Percentiles rank a stretch among this genome's conserved stretches.
These are phyloP conservation scores for Pyrrhoderma lamaoense DNA, from an alignment of 1,284 basidiomycete genomes.

Conservation along the genomic window DNA sequence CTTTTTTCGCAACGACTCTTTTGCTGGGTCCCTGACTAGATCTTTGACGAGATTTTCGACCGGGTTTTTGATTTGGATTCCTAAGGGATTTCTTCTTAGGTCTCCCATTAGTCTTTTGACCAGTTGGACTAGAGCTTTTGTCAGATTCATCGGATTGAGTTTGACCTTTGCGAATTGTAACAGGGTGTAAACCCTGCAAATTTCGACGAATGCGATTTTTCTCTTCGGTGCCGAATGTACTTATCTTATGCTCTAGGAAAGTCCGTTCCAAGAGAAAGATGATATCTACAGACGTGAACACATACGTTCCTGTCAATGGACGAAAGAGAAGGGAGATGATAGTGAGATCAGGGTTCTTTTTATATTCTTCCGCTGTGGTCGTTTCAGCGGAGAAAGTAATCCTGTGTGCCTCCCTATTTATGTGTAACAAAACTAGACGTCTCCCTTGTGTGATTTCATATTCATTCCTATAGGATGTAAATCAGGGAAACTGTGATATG, in stretches of 20 bases:
- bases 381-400: conserved; percentile 59
- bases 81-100: too few relatives aligned
- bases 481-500: too few relatives aligned
- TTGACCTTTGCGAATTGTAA: conserved; percentile 87
- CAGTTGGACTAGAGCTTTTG: too few relatives aligned
- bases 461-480: conserved; percentile 44
- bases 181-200: conserved; percentile 86
- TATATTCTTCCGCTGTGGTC: conserved; percentile 54
- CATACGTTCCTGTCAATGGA: conserved; percentile 71
- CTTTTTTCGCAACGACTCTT: too few relatives aligned
- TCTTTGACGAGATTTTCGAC: too few relatives aligned
- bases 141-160: conserved; percentile 56
- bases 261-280: conserved; percentile 88
- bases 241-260: conserved; percentile 58
- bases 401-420: conserved; percentile 51
- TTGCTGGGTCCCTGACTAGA: too few relatives aligned
- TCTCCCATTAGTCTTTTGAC: too few relatives aligned
- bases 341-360: conserved; percentile 42
- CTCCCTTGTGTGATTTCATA: conserved; percentile 53
- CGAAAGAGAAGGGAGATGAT: conserved; percentile 90
- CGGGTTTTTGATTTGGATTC: too few relatives aligned
- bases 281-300: conserved; percentile 91
- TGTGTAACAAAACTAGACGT: conserved; percentile 64
- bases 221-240: conserved; percentile 89
- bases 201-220: conserved; percentile 95